Conservation (phyloP, 2,329 filamentous ascomycete species). For the Penicillium thymicola region DNA sequence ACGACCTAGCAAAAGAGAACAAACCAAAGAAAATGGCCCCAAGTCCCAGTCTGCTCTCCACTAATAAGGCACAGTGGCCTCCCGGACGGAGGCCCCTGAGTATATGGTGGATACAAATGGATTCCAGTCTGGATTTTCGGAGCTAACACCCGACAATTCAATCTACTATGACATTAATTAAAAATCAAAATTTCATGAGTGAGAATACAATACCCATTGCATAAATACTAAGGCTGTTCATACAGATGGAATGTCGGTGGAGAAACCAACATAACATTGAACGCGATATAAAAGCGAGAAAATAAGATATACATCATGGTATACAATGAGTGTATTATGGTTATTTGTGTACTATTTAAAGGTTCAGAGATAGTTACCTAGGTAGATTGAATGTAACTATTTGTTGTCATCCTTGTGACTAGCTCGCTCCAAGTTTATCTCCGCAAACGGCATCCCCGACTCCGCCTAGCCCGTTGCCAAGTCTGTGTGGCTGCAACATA, state of each 20-base stretch:
- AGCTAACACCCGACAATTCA: neutral
- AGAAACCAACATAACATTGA: neutral
- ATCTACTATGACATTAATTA: neutral
- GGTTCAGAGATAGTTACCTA: too few relatives aligned
- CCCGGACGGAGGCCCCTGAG: neutral
- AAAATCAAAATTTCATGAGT: neutral
- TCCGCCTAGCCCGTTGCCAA: neutral
- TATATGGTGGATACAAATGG: neutral
- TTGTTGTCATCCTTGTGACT: slow-evolving; percentile 1
- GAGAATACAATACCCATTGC: neutral
- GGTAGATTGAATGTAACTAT: too few relatives aligned
- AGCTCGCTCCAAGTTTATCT: neutral
- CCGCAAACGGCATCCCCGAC: slow-evolving; percentile 1
- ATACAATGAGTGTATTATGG: too few relatives aligned
- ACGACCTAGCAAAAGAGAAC: neutral
- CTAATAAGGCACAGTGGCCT: neutral
- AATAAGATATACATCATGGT: too few relatives aligned
- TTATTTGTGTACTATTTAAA: too few relatives aligned
- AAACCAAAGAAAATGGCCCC: neutral
- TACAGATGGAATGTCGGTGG: neutral
- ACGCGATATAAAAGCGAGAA: neutral
- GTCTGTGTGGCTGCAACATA: neutral
- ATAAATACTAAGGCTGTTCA: neutral
- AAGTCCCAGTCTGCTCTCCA: neutral
- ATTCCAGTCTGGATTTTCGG: neutral